Base-by-base conservation (phyloP, 2,329 filamentous ascomycete species). In the Neurospora crassa region DNA sequence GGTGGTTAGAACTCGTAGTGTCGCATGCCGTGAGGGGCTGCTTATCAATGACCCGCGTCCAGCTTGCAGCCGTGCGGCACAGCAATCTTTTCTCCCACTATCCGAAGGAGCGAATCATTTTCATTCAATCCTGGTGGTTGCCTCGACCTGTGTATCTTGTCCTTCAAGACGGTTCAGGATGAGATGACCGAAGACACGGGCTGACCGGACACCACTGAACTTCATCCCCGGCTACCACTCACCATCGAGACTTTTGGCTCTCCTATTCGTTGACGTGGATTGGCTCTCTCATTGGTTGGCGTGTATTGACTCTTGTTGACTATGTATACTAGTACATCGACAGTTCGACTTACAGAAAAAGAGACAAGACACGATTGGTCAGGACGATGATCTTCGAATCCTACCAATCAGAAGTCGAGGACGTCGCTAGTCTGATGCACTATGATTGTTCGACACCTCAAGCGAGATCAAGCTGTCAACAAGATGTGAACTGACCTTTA, bases 311-410 rank as follows among this genome's bases (percentile, higher is more conserved):
- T 63, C 53, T 63, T 16, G 53, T 63, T 37, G 53, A 37, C 29
- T n/a, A n/a, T n/a, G n/a, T n/a, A n/a, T n/a, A n/a, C n/a, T 29
- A 29, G 53, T 16, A 24, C 18, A 16, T 34, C 53, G 3, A 63
- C 34, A 63, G 53, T 63, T 34, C 16, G 53, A 63, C 53, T 63
- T 63, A 37, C 16, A 73, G n/a, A 71, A 18, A 73, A 12, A 20
- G 5, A 63, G 18, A 37, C 53, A n/a, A 63, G 14, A 16, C 34
- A 63, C 24, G 53, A 63, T 63, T 63, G 53, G 53, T 18, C 11
- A 63, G 53, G 53, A 63, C 7, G 18, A 63, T 37, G 53, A 63
- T 63, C 53, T 29, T n/a, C 53, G 16, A 63, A n/a, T 63, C n/a
- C 53, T 63, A 63, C 53, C 53, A 63, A 63, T 63, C 53, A 63